These are phyloP conservation scores for Phytophthora uliginosa DNA, from an alignment of 352 stramenopile genomes.

Conservation along the genomic window DNA sequence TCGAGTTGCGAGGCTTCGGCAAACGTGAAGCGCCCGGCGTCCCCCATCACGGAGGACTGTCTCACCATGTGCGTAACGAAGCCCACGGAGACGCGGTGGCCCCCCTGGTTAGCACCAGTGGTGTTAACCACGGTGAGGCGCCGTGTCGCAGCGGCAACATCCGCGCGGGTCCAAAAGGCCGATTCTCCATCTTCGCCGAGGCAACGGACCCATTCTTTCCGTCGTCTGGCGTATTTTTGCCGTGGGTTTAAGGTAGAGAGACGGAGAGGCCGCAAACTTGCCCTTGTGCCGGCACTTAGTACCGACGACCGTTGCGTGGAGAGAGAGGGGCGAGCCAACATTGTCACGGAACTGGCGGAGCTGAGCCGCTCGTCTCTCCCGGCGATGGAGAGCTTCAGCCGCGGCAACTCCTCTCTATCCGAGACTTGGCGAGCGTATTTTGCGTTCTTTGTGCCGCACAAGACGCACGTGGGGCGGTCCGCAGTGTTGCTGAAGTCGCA, in stretches of 20 bases:
- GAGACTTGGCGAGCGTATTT: constrained; percentile 15
- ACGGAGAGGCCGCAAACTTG: constrained; percentile 40
- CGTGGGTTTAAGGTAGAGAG: constrained; percentile 76
- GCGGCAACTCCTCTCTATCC: constrained; percentile 31
- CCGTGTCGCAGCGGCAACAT: constrained; percentile 41
- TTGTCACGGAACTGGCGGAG: constrained; percentile 37
- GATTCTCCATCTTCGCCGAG: constrained; percentile 67
- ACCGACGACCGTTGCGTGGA: constrained; percentile 26
- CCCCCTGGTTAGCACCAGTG: not conserved
- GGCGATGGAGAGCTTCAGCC: constrained; percentile 44
- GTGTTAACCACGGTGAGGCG: constrained; percentile 35
- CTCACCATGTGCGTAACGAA: constrained; percentile 80
- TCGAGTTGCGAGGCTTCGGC: constrained; percentile 71
- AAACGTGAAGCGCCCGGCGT: constrained; percentile 67
- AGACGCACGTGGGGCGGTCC: constrained; percentile 66
- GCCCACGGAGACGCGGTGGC: constrained; percentile 61
- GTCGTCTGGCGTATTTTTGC: constrained; percentile 82
- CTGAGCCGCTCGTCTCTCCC: constrained; percentile 36
- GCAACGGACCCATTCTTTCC: constrained; percentile 85
- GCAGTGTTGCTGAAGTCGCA: constrained; percentile 85
- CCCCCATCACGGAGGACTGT: constrained; percentile 63
- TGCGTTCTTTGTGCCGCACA: constrained; percentile 81
- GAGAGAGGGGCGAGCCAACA: constrained; percentile 36
- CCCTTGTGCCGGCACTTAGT: constrained; percentile 24
- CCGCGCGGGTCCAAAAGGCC: constrained; percentile 76